Evolutionary conservation across 1,284 basidiomycete genomes (phyloP).

Genomic region (Schizopora paradoxa): DNA sequence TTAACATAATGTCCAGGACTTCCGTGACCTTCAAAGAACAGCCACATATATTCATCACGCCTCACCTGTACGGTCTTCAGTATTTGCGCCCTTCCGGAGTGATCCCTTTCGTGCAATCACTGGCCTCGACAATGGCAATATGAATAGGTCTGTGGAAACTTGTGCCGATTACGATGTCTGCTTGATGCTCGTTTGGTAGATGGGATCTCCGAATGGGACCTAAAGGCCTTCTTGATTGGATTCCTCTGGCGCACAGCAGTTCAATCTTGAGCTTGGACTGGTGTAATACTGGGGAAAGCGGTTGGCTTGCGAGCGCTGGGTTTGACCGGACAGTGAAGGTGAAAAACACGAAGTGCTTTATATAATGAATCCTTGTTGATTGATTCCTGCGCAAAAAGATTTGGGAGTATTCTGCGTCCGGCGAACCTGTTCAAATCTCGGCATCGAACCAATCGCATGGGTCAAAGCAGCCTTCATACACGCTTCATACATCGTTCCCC

Average conservation of each 20-base stretch:
- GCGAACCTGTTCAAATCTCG: not conserved
- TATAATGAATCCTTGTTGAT: constrained; percentile 15
- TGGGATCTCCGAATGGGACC: constrained; percentile 80
- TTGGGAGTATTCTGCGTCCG: constrained; percentile 59
- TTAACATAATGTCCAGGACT: constrained; percentile 48
- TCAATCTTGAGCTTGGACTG: constrained; percentile 78
- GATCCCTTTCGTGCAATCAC: constrained; percentile 68
- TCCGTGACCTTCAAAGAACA: constrained; percentile 65
- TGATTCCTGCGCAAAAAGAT: constrained; percentile 39
- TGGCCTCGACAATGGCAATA: constrained; percentile 76
- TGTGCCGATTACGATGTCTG: constrained; percentile 1
- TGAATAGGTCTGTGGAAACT: constrained; percentile 40
- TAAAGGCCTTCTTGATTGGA: constrained; percentile 62
- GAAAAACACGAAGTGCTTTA: constrained; percentile 5
- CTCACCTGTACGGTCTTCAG: constrained; percentile 63
- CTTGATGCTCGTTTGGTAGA: constrained; percentile 32
- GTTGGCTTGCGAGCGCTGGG: constrained; percentile 82
- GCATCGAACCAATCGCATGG: constrained; percentile 39
- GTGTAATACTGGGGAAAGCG: constrained; percentile 47
- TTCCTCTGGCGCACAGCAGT: constrained; percentile 74
- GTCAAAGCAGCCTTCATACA: constrained; percentile 60
- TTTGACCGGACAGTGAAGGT: constrained; percentile 81
- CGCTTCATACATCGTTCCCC: constrained; percentile 70
- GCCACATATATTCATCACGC: constrained; percentile 72
- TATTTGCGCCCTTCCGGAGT: constrained; percentile 62